Evolutionary conservation across 805 yeast genomes (phyloP).

Genomic region (Dipodascopsis uninucleata): DNA sequence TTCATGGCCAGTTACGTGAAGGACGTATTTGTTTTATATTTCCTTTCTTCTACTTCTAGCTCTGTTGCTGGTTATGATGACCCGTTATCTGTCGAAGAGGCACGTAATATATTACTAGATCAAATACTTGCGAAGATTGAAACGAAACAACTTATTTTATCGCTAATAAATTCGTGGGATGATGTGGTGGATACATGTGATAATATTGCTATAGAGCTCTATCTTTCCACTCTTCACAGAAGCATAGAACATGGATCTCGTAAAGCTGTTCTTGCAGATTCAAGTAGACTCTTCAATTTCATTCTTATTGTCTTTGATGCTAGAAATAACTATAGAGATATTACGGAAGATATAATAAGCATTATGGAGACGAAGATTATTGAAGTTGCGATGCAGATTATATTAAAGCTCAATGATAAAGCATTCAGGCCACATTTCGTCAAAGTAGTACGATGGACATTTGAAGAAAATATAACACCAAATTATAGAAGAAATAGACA

Average conservation of each 20-base stretch:
- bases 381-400: slow-evolving; percentile 66
- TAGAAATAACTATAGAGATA: slow-evolving; percentile 53
- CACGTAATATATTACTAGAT: slow-evolving; percentile 50
- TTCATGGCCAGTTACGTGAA: slow-evolving; percentile 69
- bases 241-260: slow-evolving; percentile 18
- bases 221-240: slow-evolving; percentile 38
- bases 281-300: slow-evolving; percentile 17
- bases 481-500: slow-evolving; percentile 45
- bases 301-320: slow-evolving; percentile 34
- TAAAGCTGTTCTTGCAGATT: slow-evolving; percentile 19
- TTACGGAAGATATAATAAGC: slow-evolving; percentile 73
- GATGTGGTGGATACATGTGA: slow-evolving; percentile 35
- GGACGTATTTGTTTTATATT: slow-evolving; percentile 55
- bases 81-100: slow-evolving; percentile 34
- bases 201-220: slow-evolving; percentile 57
- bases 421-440: slow-evolving; percentile 90
- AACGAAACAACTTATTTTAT: slow-evolving; percentile 54
- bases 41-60: slow-evolving; percentile 24
- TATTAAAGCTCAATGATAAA: slow-evolving; percentile 90
- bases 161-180: slow-evolving; percentile 63
- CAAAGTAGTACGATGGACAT: slow-evolving; percentile 83
- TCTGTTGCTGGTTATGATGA: slow-evolving; percentile 7
- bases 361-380: slow-evolving; percentile 78
- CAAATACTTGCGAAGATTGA: slow-evolving; percentile 66
- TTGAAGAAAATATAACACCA: slow-evolving; percentile 70